Evolutionary conservation across 31 red algal genomes (phyloP), one percentile per base, ranked within the genome.

Genomic region (Pterothamnion heteromorphum): DNA sequence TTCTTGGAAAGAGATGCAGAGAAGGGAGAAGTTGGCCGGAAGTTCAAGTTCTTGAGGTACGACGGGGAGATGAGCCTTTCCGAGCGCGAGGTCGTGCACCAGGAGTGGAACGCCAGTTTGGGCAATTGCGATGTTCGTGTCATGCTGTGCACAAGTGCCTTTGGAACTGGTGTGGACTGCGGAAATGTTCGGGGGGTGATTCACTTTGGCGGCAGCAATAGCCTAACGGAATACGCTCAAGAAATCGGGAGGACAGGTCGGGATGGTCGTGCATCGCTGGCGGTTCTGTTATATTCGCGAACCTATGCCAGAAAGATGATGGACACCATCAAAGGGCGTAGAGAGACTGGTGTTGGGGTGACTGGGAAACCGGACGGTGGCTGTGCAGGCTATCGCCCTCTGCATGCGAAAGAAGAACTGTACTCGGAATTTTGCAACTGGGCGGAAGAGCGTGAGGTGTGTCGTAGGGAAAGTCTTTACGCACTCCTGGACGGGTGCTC

Each of bases 11-110:
- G 78, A 82, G 78, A 5, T 82, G 78, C 78, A 82, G 78, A 82
- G 26, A 27, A 18, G 78, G 21, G 21, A 27, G n/a, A 82, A 82
- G 21, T 18, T 26, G 9, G 78, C 31, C n/a, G 21, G 21, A 18
- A 82, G 78, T 82, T 82, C 78, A 82, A 82, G 78, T 26, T 27
- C 78, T 82, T 82, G 21, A 82, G 21, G 78, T 82, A 82, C 31
- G n/a, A 82, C 84, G 31, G 18, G 4, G 31, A 32, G 84, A 44
- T 44, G 35, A 4, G 18, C 18, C 84, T 21, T 88, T 32, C 4
- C 20, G 35, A 57, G 84, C 31, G 35, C 4, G 35, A 88, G 5
- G 18, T 44, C 38, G 51, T 88, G 18, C 18, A 43, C 18, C 18
- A 88, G 35, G 51, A 88, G 51, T 57, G 84, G 35, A 44, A 44